Evolutionary conservation across 1,284 basidiomycete genomes (phyloP).

Genomic region (Trichosporon asahii): DNA sequence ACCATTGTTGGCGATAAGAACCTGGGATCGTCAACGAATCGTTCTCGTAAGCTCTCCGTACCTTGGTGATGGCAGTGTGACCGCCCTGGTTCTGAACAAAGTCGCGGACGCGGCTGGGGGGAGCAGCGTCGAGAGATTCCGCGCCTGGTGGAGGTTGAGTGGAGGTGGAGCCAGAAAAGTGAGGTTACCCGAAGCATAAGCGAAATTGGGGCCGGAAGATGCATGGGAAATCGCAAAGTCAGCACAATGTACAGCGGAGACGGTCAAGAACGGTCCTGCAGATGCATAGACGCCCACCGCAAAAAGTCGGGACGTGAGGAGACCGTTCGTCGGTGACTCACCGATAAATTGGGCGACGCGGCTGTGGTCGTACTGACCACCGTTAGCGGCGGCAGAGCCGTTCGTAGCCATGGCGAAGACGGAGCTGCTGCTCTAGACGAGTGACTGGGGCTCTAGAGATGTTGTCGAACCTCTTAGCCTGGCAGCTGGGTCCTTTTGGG

Average conservation of each 20-base stretch:
- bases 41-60: conserved; percentile 48
- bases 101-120: conserved; percentile 75
- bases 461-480: conserved; percentile 6
- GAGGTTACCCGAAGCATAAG: not conserved
- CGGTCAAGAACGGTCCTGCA: not conserved
- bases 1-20: conserved; percentile 96
- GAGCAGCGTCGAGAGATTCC: conserved; percentile 81
- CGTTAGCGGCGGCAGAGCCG: conserved; percentile 28
- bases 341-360: conserved; percentile 82
- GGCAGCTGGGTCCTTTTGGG: conserved; percentile 4
- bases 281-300: not conserved
- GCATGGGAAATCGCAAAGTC: conserved; percentile 3
- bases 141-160: conserved; percentile 63
- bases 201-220: not conserved
- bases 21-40: conserved; percentile 55
- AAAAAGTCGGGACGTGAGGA: not conserved
- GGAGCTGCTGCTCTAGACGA: not conserved
- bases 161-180: conserved; percentile 14
- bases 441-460: not conserved
- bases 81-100: conserved; percentile 90
- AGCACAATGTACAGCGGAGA: not conserved
- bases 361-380: conserved; percentile 53
- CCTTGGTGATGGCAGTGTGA: conserved; percentile 98
- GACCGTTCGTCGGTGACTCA: conserved; percentile 33
- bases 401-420: conserved; percentile 31